These are phyloP conservation scores for Agrocybe praecox DNA, from an alignment of 768 basidiomycete genomes.

Conservation along the genomic window DNA sequence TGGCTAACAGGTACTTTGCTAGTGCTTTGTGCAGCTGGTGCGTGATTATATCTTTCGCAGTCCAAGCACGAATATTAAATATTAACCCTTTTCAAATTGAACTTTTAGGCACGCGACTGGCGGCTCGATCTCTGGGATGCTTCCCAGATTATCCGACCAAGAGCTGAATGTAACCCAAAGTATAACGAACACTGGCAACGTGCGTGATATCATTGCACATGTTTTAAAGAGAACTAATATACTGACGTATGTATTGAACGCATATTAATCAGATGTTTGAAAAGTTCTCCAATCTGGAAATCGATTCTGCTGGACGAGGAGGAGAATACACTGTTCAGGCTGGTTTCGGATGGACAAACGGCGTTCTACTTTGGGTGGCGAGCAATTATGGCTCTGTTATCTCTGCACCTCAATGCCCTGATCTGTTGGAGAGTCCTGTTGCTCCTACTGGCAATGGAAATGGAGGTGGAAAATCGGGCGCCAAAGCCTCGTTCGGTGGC, in stretches of 20 bases:
- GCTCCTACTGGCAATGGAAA: background rate
- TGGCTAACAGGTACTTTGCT: slow-evolving; percentile 85
- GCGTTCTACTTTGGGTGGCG: slow-evolving; percentile 76
- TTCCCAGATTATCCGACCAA: slow-evolving; percentile 68
- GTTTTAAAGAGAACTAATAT: background rate
- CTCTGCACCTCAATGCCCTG: slow-evolving; percentile 65
- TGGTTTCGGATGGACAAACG: slow-evolving; percentile 92
- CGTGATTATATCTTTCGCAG: slow-evolving; percentile 19
- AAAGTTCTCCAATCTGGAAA: slow-evolving; percentile 79
- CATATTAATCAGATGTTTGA: slow-evolving; percentile 73
- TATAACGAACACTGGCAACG: slow-evolving; percentile 71
- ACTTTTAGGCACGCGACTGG: slow-evolving; percentile 78
- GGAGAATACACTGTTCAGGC: slow-evolving; percentile 92
- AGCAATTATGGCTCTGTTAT: slow-evolving; percentile 64
- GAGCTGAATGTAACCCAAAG: slow-evolving; percentile 74
- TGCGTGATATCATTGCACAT: slow-evolving; percentile 37
- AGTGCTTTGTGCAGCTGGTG: slow-evolving; percentile 91
- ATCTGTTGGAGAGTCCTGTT: slow-evolving; percentile 27
- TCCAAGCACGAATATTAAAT: background rate
- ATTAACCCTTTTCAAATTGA: background rate
- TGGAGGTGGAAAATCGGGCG: slow-evolving; percentile 9
- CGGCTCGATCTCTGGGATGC: slow-evolving; percentile 71
- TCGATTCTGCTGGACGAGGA: slow-evolving; percentile 78
- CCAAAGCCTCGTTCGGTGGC: background rate
- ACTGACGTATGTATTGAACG: slow-evolving; percentile 1